phyloP scores from a whole-genome alignment of 1,139 yeast species.

The Geotrichum klebahnii region DNA sequence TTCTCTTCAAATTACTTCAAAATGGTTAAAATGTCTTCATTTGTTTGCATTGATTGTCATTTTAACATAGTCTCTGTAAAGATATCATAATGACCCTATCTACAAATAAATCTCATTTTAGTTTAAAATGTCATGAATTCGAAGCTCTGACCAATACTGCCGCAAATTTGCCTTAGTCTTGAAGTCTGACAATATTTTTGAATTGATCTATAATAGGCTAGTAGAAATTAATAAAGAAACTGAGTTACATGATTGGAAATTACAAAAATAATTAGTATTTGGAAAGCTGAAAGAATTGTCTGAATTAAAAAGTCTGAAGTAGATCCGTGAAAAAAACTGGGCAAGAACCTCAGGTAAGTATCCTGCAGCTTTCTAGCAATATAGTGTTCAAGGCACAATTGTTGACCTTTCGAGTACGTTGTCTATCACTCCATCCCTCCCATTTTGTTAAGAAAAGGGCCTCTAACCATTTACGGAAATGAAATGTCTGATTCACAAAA shows the following conservation, averaged over 20 bases:
- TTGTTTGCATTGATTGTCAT: neutral
- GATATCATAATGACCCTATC: too few relatives aligned
- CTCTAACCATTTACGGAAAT: too few relatives aligned
- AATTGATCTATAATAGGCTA: neutral
- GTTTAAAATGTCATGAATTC: neutral
- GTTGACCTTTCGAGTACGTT: neutral
- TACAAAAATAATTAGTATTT: neutral
- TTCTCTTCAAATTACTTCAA: neutral
- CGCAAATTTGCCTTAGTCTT: neutral
- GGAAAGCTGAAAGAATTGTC: neutral
- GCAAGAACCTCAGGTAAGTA: neutral
- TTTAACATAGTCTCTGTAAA: neutral
- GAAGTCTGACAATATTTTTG: neutral
- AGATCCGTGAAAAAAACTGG: too few relatives aligned
- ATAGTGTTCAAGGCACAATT: too few relatives aligned
- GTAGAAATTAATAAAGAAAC: neutral
- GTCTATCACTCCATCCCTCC: too few relatives aligned
- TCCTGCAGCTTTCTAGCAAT: too few relatives aligned
- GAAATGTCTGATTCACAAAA: conserved; percentile 2
- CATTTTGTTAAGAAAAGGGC: too few relatives aligned
- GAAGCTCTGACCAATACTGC: neutral
- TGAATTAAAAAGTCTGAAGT: neutral
- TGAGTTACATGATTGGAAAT: neutral
- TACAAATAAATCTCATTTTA: too few relatives aligned
- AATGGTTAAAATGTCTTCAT: neutral